These are phyloP conservation scores for Hordeum marinum DNA, from an alignment of 176 grass and related monocot species.

Conservation along the genomic window DNA sequence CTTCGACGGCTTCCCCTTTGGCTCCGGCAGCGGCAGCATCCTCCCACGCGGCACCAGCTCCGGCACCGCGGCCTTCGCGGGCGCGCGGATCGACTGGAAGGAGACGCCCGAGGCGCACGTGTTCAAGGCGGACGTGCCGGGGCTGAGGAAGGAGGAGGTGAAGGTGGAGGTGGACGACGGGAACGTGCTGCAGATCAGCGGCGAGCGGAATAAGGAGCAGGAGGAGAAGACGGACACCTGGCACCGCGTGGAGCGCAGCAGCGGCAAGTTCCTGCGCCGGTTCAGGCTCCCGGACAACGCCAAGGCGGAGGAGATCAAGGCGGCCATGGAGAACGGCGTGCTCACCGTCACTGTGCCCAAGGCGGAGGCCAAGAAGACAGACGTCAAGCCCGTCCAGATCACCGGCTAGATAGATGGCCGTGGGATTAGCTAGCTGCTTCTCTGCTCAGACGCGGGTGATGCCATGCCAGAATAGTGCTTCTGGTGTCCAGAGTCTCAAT, in stretches of 20 bases:
- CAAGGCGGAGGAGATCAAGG: slow-evolving; percentile 34
- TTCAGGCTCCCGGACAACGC: slow-evolving; percentile 25
- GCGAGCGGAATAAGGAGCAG: slow-evolving; percentile 31
- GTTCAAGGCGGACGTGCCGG: slow-evolving; percentile 34
- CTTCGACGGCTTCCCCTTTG: slow-evolving; percentile 23
- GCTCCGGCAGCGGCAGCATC: not conserved
- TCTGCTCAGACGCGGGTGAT: not conserved
- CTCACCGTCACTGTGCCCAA: slow-evolving; percentile 36
- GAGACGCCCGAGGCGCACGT: slow-evolving; percentile 27
- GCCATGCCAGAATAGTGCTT: not conserved
- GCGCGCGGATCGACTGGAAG: slow-evolving; percentile 23
- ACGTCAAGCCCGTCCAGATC: slow-evolving; percentile 25
- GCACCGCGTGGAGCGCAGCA: slow-evolving; percentile 33
- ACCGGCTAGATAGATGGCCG: not conserved
- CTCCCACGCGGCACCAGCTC: not conserved
- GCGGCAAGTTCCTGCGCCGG: slow-evolving; percentile 32
- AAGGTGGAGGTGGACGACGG: slow-evolving; percentile 37
- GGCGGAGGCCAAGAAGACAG: slow-evolving; percentile 20
- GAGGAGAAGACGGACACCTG: slow-evolving; percentile 33
- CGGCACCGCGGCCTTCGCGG: not conserved
- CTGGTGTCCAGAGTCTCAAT: not conserved
- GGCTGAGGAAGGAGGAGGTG: slow-evolving; percentile 31
- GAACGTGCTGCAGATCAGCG: slow-evolving; percentile 34
- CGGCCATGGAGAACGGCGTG: slow-evolving; percentile 35
- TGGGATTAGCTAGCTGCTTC: not conserved